Base-by-base conservation (phyloP, 495 filamentous ascomycete genomes). In the Apodospora peruviana region DNA sequence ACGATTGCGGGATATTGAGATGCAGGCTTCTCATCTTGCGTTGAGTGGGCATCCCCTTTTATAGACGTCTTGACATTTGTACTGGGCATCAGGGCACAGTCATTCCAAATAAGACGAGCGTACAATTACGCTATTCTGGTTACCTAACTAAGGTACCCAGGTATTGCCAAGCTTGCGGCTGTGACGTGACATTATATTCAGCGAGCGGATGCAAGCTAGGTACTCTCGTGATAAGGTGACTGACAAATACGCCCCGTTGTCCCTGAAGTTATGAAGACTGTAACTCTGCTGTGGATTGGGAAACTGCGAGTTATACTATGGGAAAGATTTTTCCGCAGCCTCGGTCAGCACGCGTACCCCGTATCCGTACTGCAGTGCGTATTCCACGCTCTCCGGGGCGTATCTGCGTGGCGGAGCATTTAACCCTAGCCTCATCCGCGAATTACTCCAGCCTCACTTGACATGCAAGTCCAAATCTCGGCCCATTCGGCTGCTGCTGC, bases 81-180 rank as follows among this genome's bases (percentile, higher is more conserved):
- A 1, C 10, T 17, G n/a, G n/a, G n/a, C n/a, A 16, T 10, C 38
- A 18, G 38, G 10, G 2, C 19, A 17, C 1, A 32, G 38, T 40
- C n/a, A 40, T 40, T 40, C 38, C 38, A 40, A 40, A 40, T 40
- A 40, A 4, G 3, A 40, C 3, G 14, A 40, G 38, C 38, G 38
- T 40, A 40, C 19, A 36, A 7, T 16, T 36, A 2, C 5, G 32
- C 32, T 16, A 7, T 36, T 9, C 4, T 17, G 38, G 7, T 7
- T 32, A 32, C 27, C 27, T 32, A 32, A 32, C 7, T 14, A 14
- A 32, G 7, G 7, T 14, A 7, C 7, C 7, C 27, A 32, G 14
- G 7, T 7, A 32, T 32, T 32, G 7, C 27, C 27, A 7, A 32
- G 27, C 14, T 32, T 14, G 27, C 14, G 27, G 27, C 27, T 32